Evolutionary conservation across 768 basidiomycete genomes (phyloP), one percentile per base, ranked within the genome.

Genomic region (Lactarius tabidus): DNA sequence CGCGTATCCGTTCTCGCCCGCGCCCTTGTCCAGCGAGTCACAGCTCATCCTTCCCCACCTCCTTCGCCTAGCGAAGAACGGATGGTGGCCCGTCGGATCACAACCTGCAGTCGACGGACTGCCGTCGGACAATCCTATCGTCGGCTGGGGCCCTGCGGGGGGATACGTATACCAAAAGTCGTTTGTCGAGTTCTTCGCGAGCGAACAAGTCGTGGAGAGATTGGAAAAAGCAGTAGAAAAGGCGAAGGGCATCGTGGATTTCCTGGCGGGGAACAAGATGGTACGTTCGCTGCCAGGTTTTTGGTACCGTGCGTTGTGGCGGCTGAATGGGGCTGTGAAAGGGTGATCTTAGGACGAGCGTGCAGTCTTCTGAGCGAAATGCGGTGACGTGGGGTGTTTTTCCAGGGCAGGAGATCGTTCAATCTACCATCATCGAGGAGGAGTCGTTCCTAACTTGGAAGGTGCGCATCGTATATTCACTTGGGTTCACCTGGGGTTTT

Each of bases 361-460:
- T 96, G 28, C 80, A 84, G 1, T 85, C 88, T 54, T 86, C 84
- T 38, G 89, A 85, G 17, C 84, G 91, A 62, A 98, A 98, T 75
- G 95, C 95, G 0, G 97, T 99, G 8, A 99, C 97, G 1, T 99
- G 97, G 97, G 97, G 95, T 62, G 89, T 98, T 7, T 99, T 99
- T 75, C 93, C 95, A 0, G 97, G 93, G 0, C 91, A 97, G 73
- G 97, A 99, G 76, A 89, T 99, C 54, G 85, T 89, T 2, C 96
- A 98, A 72, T 92, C 96, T 6, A 99, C 97, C 0, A 94, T 98
- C 69, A 98, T 99, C 39, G 97, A 98, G 73, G 85, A 85, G 57
- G 90, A 94, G 72, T 96, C 94, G 17, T 99, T 99, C 81, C 77
- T 92, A 39, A 88, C 93, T 0, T 99, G 97, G 97, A 98, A 95